These are phyloP conservation scores for Saccharomycopsis hybrid DNA, from an alignment of 1,139 yeast genomes.

Conservation along the genomic window DNA sequence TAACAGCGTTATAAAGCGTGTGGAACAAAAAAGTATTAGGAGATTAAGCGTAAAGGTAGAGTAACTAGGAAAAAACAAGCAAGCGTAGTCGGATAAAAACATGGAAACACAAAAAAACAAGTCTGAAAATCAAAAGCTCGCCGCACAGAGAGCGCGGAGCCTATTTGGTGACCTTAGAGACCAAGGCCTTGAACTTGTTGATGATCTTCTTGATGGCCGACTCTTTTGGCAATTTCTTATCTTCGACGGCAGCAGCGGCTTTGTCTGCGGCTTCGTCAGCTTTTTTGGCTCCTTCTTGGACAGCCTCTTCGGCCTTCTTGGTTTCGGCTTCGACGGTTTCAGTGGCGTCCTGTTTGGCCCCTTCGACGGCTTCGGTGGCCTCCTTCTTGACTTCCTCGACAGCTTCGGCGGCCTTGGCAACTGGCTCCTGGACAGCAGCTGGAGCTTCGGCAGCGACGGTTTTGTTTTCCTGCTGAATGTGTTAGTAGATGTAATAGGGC, in stretches of 20 bases:
- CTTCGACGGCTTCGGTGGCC: background rate
- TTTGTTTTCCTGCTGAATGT: constrained; percentile 2
- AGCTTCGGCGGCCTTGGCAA: constrained; percentile 2
- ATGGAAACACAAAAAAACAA: background rate
- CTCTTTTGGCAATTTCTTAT: constrained; percentile 10
- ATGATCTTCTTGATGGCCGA: constrained; percentile 18
- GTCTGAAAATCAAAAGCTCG: background rate
- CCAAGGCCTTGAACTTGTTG: constrained; percentile 18
- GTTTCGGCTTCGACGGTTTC: background rate
- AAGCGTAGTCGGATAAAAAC: background rate
- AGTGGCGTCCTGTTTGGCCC: background rate
- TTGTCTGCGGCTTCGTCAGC: constrained; percentile 11
- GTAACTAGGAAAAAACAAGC: background rate
- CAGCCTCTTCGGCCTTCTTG: constrained; percentile 8
- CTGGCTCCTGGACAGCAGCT: constrained; percentile 8
- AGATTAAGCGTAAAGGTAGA: no score
- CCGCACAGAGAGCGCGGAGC: background rate
- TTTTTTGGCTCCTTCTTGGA: background rate
- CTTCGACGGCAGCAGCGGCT: constrained; percentile 10
- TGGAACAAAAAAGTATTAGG: background rate
- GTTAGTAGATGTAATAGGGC: background rate
- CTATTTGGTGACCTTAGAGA: constrained; percentile 19
- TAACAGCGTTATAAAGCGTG: background rate
- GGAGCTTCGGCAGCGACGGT: constrained; percentile 5
- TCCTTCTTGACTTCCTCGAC: background rate